Percentiles rank a stretch among this genome's conserved stretches.
Evolutionary conservation across 2,329 filamentous ascomycete species (phyloP).

Genomic region (Calonectria naviculata): DNA sequence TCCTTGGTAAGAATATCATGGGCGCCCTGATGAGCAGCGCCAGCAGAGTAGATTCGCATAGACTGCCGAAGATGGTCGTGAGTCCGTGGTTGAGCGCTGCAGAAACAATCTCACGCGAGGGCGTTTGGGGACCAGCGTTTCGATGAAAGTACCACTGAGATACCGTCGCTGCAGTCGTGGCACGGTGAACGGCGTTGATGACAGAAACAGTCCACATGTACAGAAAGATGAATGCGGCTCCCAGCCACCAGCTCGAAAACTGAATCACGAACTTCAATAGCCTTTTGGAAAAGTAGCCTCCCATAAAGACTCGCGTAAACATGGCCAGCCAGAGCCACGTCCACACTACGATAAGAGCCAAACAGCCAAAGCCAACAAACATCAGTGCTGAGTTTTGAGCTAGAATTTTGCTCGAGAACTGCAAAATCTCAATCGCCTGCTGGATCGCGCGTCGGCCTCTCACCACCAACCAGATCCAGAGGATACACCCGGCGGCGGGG

Average conservation of each 20-base stretch:
- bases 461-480: constrained; percentile 88
- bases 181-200: constrained; percentile 87
- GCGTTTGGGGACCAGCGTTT: constrained; percentile 80
- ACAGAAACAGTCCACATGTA: constrained; percentile 96
- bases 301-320: constrained; percentile 95
- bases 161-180: constrained; percentile 92
- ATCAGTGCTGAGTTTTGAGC: constrained; percentile 86
- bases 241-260: constrained; percentile 93
- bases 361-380: constrained; percentile 81
- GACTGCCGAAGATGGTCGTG: constrained; percentile 90
- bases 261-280: constrained; percentile 81
- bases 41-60: constrained; percentile 88
- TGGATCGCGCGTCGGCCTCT: constrained; percentile 83
- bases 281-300: constrained; percentile 80
- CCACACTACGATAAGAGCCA: constrained; percentile 83
- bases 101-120: constrained; percentile 82
- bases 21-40: constrained; percentile 86
- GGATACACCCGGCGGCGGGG: constrained; percentile 76
- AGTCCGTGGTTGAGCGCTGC: constrained; percentile 85
- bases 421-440: constrained; percentile 87
- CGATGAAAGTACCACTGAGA: constrained; percentile 99
- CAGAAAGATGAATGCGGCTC: constrained; percentile 90
- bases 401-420: constrained; percentile 91
- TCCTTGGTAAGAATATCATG: constrained; percentile 82
- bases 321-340: constrained; percentile 97